Evolutionary conservation across 164 flowering plant genomes (phyloP), one percentile per base, ranked within the genome.

Genomic region (Amborella trichopoda): DNA sequence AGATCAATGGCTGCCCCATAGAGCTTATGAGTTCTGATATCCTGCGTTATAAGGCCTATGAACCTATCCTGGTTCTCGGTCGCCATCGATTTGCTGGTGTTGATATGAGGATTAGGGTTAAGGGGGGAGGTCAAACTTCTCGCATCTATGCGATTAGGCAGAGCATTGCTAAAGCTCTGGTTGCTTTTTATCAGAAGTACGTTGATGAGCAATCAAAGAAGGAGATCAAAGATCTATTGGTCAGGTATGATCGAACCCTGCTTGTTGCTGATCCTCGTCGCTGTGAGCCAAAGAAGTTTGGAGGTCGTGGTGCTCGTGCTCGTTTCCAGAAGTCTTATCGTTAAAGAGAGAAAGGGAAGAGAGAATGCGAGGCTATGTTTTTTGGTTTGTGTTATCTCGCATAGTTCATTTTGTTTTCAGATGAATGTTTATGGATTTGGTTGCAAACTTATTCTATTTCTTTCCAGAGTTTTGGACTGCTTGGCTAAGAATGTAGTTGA

Each of bases 111-210:
- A 54, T 54, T 23, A 37, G 58, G 10, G 58, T 54, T 17, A 26
- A 40, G 2, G 53, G 52, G 18, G 53, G 52, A 6, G 53, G 48
- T 6, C 52, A 47, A 28, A 56, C 60, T 26, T 48, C 53, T 20
- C 53, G 44, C 49, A 49, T 49, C 36, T 49, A 49, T 23, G 61
- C 61, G 4, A 56, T 56, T 27, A 54, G 61, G 4, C 54, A 56
- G 44, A 49, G 54, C 61, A 56, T 56, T 37, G 61, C 61, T 37
- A 56, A 56, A 44, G 61, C 61, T 3, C 54, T 56, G 19, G 61
- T 56, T 16, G 61, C 61, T 5, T 56, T 42, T 44, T 56, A 56
- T 54, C 61, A 56, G 54, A 56, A 56, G 49, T 56, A 32, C 53
- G 61, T 56, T 6, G 61, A 56, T 44, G 61, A 49, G 44, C 61